Evolutionary conservation across 257 asterid genomes (phyloP), one percentile per base, ranked within the genome.

Genomic region (Catharanthus roseus): DNA sequence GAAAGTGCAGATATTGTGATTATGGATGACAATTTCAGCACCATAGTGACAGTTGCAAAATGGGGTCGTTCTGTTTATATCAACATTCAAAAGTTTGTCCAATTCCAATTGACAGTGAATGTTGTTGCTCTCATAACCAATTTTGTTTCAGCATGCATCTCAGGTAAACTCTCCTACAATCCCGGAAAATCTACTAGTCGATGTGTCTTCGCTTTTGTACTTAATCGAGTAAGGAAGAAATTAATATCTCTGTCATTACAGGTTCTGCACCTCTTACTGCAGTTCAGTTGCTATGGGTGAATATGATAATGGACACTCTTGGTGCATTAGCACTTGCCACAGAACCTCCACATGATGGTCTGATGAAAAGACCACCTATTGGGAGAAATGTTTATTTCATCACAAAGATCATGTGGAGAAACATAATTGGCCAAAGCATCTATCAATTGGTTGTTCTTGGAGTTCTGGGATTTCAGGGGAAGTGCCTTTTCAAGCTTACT

Each of bases 281-380:
- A 45, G 97, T 87, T 73, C 93, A 91, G 79, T 68, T 91, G 81
- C 89, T 91, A n/a, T 91, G 97, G 97, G 97, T 91, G 72, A 91
- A 89, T 83, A 87, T 91, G 91, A 91, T 91, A 41, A 91, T 91
- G 97, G 96, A 91, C 81, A 87, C 96, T 13, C 85, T 91, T 9
- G 97, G 95, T 19, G 97, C 97, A 38, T 71, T 91, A 54, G 96
- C 97, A 57, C 90, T 91, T 7, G 97, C 97, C 6, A 91, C 95
- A 15, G 92, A 87, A 69, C 96, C 95, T 1, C 97, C 97, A 5
- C 85, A 84, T 18, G 96, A 87, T 56, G 95, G 87, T 68, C 67
- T 91, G 72, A 86, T 91, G 97, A 82, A 77, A 71, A 82, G 77
- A 29, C 84, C 89, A 0, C 97, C 97, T 0, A 86, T 87, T 16